Percentiles rank a stretch among this genome's conserved stretches.
These are phyloP conservation scores for Leccinum huronense DNA, from an alignment of 1,284 basidiomycete species.

Conservation along the genomic window DNA sequence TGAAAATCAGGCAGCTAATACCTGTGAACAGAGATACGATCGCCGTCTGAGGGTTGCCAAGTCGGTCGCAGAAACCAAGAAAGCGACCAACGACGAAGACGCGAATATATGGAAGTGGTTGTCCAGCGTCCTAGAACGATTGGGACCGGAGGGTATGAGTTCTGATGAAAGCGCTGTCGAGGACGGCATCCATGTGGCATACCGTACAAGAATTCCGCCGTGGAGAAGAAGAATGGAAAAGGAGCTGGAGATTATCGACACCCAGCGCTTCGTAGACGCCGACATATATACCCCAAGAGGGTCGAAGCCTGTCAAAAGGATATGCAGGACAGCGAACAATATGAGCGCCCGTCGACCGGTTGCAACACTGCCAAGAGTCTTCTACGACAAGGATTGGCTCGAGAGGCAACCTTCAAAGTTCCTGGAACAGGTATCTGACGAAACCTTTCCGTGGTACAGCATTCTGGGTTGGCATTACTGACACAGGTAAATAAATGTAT, in stretches of 20 bases:
- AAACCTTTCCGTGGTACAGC: too few species aligned
- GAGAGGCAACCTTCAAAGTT: too few species aligned
- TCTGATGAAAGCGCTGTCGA: background rate
- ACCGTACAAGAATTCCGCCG: background rate
- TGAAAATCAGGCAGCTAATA: background rate
- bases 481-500: too few species aligned
- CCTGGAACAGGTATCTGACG: too few species aligned
- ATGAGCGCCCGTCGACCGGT: background rate
- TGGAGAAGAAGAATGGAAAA: background rate
- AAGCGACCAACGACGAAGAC: background rate
- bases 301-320: background rate
- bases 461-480: too few species aligned
- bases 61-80: background rate
- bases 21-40: background rate
- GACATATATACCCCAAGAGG: background rate
- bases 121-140: background rate
- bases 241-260: background rate
- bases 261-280: background rate
- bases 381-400: background rate
- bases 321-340: background rate
- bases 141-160: slow-evolving; percentile 1
- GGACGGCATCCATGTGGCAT: background rate
- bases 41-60: background rate
- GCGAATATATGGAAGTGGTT: background rate
- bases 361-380: background rate